Base-by-base conservation (phyloP, 768 basidiomycete genomes). In the Kwoniella mangroviensis region DNA sequence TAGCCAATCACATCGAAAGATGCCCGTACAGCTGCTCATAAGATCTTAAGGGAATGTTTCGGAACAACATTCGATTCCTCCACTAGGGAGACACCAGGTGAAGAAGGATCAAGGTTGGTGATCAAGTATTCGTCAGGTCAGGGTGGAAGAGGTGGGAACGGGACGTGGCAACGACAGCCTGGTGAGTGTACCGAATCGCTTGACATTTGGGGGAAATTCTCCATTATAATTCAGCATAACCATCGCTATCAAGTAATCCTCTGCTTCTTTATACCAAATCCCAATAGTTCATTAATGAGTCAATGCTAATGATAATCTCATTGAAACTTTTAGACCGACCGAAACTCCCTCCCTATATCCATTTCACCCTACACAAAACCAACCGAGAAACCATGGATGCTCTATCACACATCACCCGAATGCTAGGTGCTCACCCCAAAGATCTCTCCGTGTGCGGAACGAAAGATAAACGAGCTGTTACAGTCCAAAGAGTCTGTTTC, bases 361-460 rank as follows among this genome's bases (percentile, higher is more conserved):
- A 98, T 79, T 97, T 98, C 82, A 97, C 93, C 1, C 85, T 99
- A 42, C 94, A 96, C 80, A 99, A 99, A 84, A 92, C 94, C 22
- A 99, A 99, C 80, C 90, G 97, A 54, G 97, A 99, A 79, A 97
- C 94, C 3, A 94, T 97, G 79, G 97, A 98, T 79, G 93, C 93
- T 1, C 88, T 99, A 22, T 86, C 88, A 1, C 86, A 95, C 75
- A 84, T 99, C 41, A 86, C 92, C 19, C 89, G 94, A 15, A 86
- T 87, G 40, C 85, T 98, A n/a, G 90, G 91, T 70, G 89, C 90
- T 68, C 88, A 86, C 24, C 82, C 89, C 60, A 94, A 91, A 83
- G 93, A 96, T 78, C 86, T 99, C 9, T 89, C 90, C 24, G 91
- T 94, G 26, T 93, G 94, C 3, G 97, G 97, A 0, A 99, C 97